Base-by-base conservation (phyloP, 1,284 basidiomycete species). In the Austroboletus niveus region DNA sequence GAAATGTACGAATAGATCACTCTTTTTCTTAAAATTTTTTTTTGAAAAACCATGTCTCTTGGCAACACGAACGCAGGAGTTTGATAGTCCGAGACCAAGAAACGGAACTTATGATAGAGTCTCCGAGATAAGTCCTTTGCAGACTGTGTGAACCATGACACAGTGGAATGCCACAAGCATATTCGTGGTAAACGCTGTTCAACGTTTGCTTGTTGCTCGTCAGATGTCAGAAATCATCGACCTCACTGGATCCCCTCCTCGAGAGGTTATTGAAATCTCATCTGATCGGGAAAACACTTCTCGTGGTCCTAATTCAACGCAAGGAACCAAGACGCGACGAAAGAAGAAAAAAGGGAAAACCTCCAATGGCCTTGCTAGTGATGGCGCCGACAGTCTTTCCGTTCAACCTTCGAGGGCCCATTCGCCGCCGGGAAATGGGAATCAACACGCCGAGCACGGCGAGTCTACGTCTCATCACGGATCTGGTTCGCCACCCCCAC, bases 201-300 rank as follows among this genome's bases (percentile, higher is more conserved):
- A 9, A 22, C 8, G n/a, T 22, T 22, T 31, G 15, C 34, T 30
- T 34, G 12, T 22, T 36, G 8, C 24, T 48, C 10, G 30, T 41
- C n/a, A 36, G 42, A 71, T 71, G 66, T 40, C 56, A 36, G 68
- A 68, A 51, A 57, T 68, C 29, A 68, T 68, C 42, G 66, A 68
- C 57, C 62, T 68, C 17, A 68, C 66, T 1, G 17, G 52, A 24
- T 68, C 69, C 46, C 55, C 69, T 20, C 57, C 7, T 41, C 56
- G 42, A 10, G 67, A 67, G 34, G 30, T 66, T 34, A 64, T 71
- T 8, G 66, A 70, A n/a, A 58, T 68, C 27, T 58, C 50, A 3
- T 70, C 65, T 30, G 68, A 60, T 14, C 51, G 40, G n/a, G 66
- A 45, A 4, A 11, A 52, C 7, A 39, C 49, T 6, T 10, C 50